phyloP scores from a whole-genome alignment of 148 eudicot species.

The Pharnaceum exiguum region DNA sequence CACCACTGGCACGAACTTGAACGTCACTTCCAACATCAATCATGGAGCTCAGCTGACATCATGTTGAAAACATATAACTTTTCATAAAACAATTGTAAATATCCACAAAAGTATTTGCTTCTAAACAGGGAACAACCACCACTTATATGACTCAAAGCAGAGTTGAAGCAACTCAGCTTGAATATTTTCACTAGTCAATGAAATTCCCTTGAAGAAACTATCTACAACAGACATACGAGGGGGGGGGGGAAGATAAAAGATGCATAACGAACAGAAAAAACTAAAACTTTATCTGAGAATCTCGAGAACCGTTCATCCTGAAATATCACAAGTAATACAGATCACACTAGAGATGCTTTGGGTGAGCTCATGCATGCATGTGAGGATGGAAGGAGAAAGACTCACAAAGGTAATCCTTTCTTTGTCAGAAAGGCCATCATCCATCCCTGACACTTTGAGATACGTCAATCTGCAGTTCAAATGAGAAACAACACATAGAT shows the following conservation, averaged over 20 bases:
- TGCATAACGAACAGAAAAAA: too few relatives aligned
- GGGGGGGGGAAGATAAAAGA: too few relatives aligned
- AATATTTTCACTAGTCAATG: too few relatives aligned
- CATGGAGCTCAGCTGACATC: constrained; percentile 84
- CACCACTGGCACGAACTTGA: constrained; percentile 97
- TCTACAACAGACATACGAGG: too few relatives aligned
- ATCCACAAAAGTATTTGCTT: too few relatives aligned
- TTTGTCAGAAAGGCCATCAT: constrained; percentile 77
- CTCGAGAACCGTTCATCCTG: neutral
- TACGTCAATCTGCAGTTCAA: constrained; percentile 67
- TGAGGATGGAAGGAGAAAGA: neutral
- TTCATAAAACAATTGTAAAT: too few relatives aligned
- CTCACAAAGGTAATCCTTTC: constrained; percentile 85
- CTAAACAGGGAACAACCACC: too few relatives aligned
- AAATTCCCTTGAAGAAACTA: too few relatives aligned
- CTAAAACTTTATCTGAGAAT: too few relatives aligned
- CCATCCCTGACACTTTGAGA: constrained; percentile 90
- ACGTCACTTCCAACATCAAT: constrained; percentile 88
- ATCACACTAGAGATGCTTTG: neutral
- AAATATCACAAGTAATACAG: neutral
- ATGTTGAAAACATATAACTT: constrained; percentile 3
- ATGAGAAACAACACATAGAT: constrained; percentile 7
- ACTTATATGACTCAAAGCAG: too few relatives aligned
- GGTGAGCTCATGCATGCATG: neutral
- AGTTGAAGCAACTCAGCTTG: too few relatives aligned